Evolutionary conservation across 805 yeast species (phyloP).

Genomic region (Lachancea fermentati): DNA sequence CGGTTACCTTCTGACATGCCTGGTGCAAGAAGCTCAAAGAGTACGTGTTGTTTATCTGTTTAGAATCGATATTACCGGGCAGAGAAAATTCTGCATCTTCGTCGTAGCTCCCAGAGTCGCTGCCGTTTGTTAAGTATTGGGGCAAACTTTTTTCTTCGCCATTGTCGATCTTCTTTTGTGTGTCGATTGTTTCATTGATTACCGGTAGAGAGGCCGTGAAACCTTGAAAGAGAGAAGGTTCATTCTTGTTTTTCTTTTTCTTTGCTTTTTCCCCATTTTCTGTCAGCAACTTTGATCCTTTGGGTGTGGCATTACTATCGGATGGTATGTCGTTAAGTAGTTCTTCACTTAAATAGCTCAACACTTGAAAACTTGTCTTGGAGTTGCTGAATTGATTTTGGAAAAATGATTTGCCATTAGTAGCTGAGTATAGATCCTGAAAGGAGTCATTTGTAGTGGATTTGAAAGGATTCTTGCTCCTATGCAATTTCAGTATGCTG

Average conservation of each 20-base stretch:
- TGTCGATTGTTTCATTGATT: constrained; percentile 39
- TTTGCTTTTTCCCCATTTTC: constrained; percentile 12
- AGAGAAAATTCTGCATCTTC: constrained; percentile 24
- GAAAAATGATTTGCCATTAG: constrained; percentile 35
- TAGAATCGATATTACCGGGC: constrained; percentile 38
- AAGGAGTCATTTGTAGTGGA: constrained; percentile 13
- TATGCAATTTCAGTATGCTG: constrained; percentile 11
- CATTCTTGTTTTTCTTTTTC: constrained; percentile 12
- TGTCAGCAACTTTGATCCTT: constrained; percentile 8
- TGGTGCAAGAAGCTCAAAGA: constrained; percentile 36
- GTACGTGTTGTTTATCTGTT: constrained; percentile 39
- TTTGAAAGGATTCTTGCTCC: constrained; percentile 2
- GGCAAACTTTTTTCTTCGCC: constrained; percentile 16
- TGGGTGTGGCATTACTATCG: constrained; percentile 3
- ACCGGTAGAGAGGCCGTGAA: constrained; percentile 55
- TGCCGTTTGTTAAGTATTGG: background rate
- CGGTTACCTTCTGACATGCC: constrained; percentile 37
- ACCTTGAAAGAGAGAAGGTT: constrained; percentile 62
- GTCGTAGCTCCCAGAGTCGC: constrained; percentile 13
- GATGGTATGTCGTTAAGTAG: constrained; percentile 50
- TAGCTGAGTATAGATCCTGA: constrained; percentile 29
- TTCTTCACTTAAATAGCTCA: constrained; percentile 56
- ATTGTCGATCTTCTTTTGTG: constrained; percentile 19
- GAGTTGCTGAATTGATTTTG: constrained; percentile 32
- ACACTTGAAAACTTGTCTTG: constrained; percentile 42